Conservation (phyloP, 83 land plant species). For the Thuja plicata region DNA sequence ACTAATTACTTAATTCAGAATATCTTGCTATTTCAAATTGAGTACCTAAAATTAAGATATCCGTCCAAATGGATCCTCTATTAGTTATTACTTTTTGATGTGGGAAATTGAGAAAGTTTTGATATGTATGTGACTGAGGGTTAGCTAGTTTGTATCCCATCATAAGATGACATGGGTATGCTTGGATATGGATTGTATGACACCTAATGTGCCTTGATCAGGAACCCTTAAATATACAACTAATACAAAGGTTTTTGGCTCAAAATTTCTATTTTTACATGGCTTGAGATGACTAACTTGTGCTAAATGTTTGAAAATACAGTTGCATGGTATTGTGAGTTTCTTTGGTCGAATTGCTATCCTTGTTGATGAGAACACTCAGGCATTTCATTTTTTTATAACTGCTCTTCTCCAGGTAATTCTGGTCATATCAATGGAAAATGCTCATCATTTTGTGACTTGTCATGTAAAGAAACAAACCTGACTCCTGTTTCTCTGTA, state of each 20-base stretch:
- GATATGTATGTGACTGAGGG: neutral
- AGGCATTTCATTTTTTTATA: conserved; percentile 85
- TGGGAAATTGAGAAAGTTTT: neutral
- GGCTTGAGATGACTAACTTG: conserved; percentile 3
- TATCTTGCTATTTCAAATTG: neutral
- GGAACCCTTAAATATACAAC: neutral
- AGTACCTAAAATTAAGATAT: neutral
- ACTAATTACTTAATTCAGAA: neutral
- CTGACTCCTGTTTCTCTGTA: neutral
- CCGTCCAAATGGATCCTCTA: neutral
- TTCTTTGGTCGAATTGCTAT: conserved; percentile 74
- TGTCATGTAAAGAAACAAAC: neutral
- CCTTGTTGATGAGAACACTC: conserved; percentile 79
- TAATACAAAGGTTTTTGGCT: neutral
- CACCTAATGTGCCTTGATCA: neutral
- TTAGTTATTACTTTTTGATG: neutral
- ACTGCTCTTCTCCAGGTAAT: conserved; percentile 78
- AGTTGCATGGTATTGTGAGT: conserved; percentile 74
- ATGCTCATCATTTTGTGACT: neutral
- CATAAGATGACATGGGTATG: neutral
- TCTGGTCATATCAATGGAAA: neutral
- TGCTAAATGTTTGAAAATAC: conserved; percentile 16
- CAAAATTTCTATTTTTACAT: neutral
- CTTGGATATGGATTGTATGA: neutral
- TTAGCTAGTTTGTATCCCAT: neutral